These are phyloP conservation scores for Ustilago hordei DNA, from an alignment of 1,284 basidiomycete genomes.

Conservation along the genomic window DNA sequence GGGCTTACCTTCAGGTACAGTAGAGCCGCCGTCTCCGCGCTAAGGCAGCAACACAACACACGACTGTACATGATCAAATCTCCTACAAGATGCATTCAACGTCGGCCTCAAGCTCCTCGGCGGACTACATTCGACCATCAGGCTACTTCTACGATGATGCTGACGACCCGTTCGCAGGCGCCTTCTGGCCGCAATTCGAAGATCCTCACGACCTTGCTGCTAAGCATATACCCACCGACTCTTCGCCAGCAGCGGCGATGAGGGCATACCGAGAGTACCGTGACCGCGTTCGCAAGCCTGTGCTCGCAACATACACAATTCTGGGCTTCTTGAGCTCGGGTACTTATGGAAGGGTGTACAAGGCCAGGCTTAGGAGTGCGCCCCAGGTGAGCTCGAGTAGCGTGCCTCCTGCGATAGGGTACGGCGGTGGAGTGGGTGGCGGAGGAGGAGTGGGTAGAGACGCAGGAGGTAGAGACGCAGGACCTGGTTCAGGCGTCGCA, in stretches of 20 bases:
- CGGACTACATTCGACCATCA: slow-evolving; percentile 13
- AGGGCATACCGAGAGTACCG: slow-evolving; percentile 61
- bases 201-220: slow-evolving; percentile 43
- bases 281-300: slow-evolving; percentile 52
- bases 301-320: slow-evolving; percentile 77
- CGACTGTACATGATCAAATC: slow-evolving; percentile 1
- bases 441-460: not conserved
- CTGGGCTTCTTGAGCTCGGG: slow-evolving; percentile 97
- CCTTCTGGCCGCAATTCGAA: slow-evolving; percentile 46
- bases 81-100: not conserved
- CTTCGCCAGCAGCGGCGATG: slow-evolving; percentile 55
- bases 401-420: not conserved
- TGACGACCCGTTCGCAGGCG: slow-evolving; percentile 37
- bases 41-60: not conserved
- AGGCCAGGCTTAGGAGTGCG: slow-evolving; percentile 76
- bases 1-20: no score
- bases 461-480: not conserved
- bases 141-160: slow-evolving; percentile 36
- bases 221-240: slow-evolving; percentile 35
- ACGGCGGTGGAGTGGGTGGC: not conserved
- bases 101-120: not conserved
- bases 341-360: slow-evolving; percentile 98
- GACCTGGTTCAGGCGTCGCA: not conserved
- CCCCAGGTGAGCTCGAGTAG: not conserved
- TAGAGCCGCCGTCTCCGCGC: no score